Conservation (phyloP, 1,284 basidiomycete genomes). For the Amylostereum areolatum region DNA sequence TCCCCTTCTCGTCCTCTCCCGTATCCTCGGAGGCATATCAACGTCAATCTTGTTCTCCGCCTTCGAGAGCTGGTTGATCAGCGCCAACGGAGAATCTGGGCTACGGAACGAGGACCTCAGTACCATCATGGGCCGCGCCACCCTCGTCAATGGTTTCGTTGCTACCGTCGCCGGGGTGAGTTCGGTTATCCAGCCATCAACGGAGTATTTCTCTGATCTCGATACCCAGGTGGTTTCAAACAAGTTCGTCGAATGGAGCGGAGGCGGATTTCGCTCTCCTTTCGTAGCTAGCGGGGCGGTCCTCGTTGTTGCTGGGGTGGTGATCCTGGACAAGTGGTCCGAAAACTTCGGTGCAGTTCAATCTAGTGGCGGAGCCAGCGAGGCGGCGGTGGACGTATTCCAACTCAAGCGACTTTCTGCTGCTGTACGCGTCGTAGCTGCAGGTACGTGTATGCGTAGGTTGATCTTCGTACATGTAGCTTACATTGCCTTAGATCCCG, state of each 20-base stretch:
- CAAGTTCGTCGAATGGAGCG: slow-evolving; percentile 17
- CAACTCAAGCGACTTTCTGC: too few relatives aligned
- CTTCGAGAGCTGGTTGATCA: slow-evolving; percentile 72
- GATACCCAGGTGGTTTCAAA: slow-evolving; percentile 12
- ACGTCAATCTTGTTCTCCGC: slow-evolving; percentile 71
- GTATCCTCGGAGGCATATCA: slow-evolving; percentile 61
- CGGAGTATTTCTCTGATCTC: background rate
- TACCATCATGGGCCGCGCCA: slow-evolving; percentile 65
- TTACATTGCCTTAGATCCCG: slow-evolving; percentile 36
- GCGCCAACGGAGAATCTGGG: slow-evolving; percentile 41
- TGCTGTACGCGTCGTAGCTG: slow-evolving; percentile 31
- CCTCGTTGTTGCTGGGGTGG: slow-evolving; percentile 47
- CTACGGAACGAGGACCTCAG: slow-evolving; percentile 56
- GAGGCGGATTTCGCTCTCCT: slow-evolving; percentile 43
- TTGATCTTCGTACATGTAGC: background rate
- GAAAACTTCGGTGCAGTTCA: slow-evolving; percentile 67
- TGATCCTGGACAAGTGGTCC: slow-evolving; percentile 53
- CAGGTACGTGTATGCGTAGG: slow-evolving; percentile 33
- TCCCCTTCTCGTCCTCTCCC: slow-evolving; percentile 54
- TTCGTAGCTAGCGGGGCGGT: slow-evolving; percentile 58
- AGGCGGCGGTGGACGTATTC: slow-evolving; percentile 4
- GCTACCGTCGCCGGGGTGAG: slow-evolving; percentile 58
- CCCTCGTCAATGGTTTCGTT: slow-evolving; percentile 65
- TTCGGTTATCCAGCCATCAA: background rate
- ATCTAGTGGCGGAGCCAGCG: slow-evolving; percentile 52